Evolutionary conservation across 495 filamentous ascomycete species (phyloP), one percentile per base, ranked within the genome.

Genomic region (Penicillium macrosclerotiorum): DNA sequence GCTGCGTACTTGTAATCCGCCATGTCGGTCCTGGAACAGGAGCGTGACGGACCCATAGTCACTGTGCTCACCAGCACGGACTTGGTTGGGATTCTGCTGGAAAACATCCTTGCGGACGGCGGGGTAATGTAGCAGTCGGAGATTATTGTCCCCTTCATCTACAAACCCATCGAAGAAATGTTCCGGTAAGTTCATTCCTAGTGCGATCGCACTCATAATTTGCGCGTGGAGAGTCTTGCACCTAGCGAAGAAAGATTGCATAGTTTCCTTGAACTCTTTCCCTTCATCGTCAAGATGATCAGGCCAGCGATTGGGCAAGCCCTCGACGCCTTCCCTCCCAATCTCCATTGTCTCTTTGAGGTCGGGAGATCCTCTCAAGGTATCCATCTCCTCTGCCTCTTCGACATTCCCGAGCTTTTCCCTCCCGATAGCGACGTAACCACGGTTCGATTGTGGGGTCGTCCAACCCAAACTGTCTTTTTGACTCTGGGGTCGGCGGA

Each of bases 41-140:
- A 95, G 67, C 1, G 92, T 96, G 50, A 95, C 78, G 0, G 81
- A 87, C 2, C 90, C 92, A 55, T 96, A 96, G 56, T 96, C 92
- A 13, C 83, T 88, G 59, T 96, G 92, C 24, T 83, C 86, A 0
- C 90, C 92, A 0, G 90, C 89, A 2, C 92, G 71, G 3, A 96
- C 87, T 62, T 90, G 86, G 9, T 74, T 75, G 18, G 81, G 81
- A 45, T 89, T 88, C 40, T 78, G 67, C 51, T 67, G 59, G 61
- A 96, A 96, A 4, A 88, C 78, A 6, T 80, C 71, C 41, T 78
- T 81, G 19, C 61, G 56, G 2, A 91, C 85, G 6, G 76, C 67
- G 0, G 90, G 91, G 59, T 97, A 96, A 59, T 96, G 92, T 50
- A 97, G 71, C 38, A 96, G 67, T n/a, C 92, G 78, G 20, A 97